Conservation (phyloP, 116 monocot genomes). For the Posidonia oceanica region DNA sequence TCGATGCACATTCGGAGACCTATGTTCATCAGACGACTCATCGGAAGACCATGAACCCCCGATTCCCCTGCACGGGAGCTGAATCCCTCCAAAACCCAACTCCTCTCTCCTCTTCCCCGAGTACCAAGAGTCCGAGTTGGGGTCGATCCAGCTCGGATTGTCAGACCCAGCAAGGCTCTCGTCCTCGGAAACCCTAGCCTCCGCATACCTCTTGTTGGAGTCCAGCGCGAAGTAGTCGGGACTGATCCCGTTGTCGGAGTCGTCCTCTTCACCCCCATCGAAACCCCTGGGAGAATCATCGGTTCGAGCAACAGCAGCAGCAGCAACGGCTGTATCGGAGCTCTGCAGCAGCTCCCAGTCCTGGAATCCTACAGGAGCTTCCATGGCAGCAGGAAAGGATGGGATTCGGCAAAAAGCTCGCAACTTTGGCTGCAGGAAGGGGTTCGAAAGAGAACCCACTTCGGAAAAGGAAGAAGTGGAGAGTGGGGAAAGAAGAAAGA, state of each 20-base stretch:
- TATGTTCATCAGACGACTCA: constrained; percentile 7
- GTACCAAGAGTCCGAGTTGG: constrained; percentile 6
- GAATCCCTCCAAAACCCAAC: not conserved
- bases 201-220: not conserved
- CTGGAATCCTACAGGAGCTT: constrained; percentile 9
- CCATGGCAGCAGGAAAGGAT: constrained; percentile 4
- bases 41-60: constrained; percentile 17
- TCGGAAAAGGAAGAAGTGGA: too few relatives aligned
- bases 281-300: not conserved
- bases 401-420: too few relatives aligned
- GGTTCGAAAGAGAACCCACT: too few relatives aligned
- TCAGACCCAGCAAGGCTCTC: constrained; percentile 1
- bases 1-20: not conserved
- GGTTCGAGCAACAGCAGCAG: not conserved
- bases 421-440: too few relatives aligned
- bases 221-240: constrained; percentile 11
- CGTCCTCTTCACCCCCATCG: not conserved
- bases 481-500: too few relatives aligned
- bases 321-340: not conserved
- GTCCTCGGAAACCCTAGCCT: not conserved
- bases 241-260: constrained; percentile 16
- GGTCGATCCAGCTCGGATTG: constrained; percentile 24
- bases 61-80: not conserved
- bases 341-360: constrained; percentile 18
- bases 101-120: not conserved